Evolutionary conservation across 371 early-diverging fungal genomes (phyloP).

Genomic region (Mucor plumbeus): DNA sequence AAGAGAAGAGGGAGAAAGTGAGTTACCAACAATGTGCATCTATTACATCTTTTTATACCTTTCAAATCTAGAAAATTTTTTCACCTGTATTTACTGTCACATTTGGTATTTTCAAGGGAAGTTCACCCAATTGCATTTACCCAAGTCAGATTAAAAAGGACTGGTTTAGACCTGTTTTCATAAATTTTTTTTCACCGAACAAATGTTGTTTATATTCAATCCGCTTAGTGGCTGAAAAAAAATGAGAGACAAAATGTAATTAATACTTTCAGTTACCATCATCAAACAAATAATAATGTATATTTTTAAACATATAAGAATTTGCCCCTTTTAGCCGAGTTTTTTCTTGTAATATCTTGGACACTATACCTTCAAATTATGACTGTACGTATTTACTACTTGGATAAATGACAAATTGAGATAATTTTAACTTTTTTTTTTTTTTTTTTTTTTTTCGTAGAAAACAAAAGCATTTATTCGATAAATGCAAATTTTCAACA

Average conservation of each 20-base stretch:
- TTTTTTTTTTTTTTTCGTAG: too few relatives aligned
- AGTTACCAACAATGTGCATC: neutral
- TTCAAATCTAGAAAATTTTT: neutral
- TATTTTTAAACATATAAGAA: neutral
- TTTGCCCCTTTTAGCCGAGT: neutral
- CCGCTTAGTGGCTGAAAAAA: neutral
- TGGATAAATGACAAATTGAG: neutral
- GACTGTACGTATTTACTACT: too few relatives aligned
- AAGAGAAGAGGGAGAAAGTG: neutral
- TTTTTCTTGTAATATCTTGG: too few relatives aligned
- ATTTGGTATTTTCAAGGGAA: neutral
- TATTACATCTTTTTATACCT: neutral
- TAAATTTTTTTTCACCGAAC: neutral
- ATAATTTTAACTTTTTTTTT: neutral
- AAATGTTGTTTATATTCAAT: neutral
- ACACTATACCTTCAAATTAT: too few relatives aligned
- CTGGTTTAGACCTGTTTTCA: neutral
- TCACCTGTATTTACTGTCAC: slow-evolving; percentile 2
- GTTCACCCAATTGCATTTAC: slow-evolving; percentile 3
- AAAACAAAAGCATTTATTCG: too few relatives aligned
- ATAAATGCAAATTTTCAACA: too few relatives aligned
- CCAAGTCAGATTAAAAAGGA: slow-evolving; percentile 1
- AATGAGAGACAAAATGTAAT: neutral
- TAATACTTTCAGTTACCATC: neutral
- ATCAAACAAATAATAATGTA: neutral